A percentile compares a stretch with the other conserved stretches of the same genome.
Conservation (phyloP, 2,329 filamentous ascomycete genomes). For the Bipolaris bicolor region DNA sequence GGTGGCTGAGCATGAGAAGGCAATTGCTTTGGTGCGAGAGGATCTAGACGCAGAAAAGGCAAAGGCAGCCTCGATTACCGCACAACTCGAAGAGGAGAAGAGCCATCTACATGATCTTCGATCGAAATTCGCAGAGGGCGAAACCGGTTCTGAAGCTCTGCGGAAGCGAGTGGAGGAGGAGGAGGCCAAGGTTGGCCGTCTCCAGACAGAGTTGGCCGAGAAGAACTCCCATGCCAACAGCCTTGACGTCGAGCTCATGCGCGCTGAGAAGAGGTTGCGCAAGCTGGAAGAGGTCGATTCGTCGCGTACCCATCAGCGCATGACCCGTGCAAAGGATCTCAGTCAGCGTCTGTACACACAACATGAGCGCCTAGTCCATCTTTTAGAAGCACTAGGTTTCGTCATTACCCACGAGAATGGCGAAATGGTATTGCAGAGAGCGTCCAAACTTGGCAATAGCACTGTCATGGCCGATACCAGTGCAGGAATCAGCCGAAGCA, state of each 20-base stretch:
- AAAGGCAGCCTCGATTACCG: slow-evolving; percentile 54
- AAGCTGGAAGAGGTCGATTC: slow-evolving; percentile 55
- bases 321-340: slow-evolving; percentile 77
- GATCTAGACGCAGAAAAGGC: slow-evolving; percentile 57
- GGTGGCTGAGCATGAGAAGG: slow-evolving; percentile 47
- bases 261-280: slow-evolving; percentile 69
- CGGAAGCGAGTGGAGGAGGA: slow-evolving; percentile 77
- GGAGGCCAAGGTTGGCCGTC: slow-evolving; percentile 70
- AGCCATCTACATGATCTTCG: slow-evolving; percentile 72
- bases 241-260: slow-evolving; percentile 75
- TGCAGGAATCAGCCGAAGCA: slow-evolving; percentile 56
- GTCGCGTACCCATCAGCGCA: slow-evolving; percentile 70
- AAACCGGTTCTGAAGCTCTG: slow-evolving; percentile 80
- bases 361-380: slow-evolving; percentile 79
- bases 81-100: slow-evolving; percentile 69
- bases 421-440: slow-evolving; percentile 76
- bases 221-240: slow-evolving; percentile 77
- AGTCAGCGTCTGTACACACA: slow-evolving; percentile 83
- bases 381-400: slow-evolving; percentile 88
- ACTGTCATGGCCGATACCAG: slow-evolving; percentile 52
- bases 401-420: slow-evolving; percentile 76
- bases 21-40: slow-evolving; percentile 47
- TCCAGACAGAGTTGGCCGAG: slow-evolving; percentile 74
- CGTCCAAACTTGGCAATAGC: slow-evolving; percentile 61
- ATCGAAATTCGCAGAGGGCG: slow-evolving; percentile 77